These are phyloP conservation scores for Perilla frutescens DNA, from an alignment of 257 asterid species.

Conservation along the genomic window DNA sequence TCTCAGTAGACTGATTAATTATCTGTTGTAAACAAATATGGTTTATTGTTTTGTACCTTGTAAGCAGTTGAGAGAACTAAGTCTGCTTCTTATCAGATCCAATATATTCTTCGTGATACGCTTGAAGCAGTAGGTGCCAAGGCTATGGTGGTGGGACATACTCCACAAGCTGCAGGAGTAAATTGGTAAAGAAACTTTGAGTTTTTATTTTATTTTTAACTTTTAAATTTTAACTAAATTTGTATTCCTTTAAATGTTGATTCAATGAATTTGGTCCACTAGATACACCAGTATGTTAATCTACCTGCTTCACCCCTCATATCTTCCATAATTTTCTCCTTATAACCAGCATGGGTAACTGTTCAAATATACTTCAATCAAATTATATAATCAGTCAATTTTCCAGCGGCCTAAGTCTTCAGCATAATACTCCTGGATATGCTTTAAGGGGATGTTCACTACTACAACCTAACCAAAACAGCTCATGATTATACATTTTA, in stretches of 20 bases:
- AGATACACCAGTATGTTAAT: not conserved
- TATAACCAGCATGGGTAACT: too few species aligned
- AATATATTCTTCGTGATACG: conserved; percentile 75
- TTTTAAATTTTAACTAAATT: not conserved
- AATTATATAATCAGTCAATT: too few species aligned
- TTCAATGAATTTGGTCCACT: too few species aligned
- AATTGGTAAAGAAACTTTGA: conserved; percentile 65
- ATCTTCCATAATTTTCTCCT: too few species aligned
- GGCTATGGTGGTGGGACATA: conserved; percentile 99
- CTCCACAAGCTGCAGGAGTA: conserved; percentile 89
- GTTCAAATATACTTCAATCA: too few species aligned
- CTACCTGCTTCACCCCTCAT: not conserved
- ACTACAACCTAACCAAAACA: too few species aligned
- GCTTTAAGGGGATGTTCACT: too few species aligned
- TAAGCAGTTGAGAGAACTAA: conserved; percentile 17
- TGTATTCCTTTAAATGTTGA: conserved; percentile 1
- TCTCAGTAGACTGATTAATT: not conserved
- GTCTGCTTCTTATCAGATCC: conserved; percentile 57
- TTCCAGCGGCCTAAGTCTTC: too few species aligned
- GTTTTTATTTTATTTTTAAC: not conserved
- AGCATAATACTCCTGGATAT: too few species aligned
- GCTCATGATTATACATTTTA: too few species aligned
- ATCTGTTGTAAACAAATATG: not conserved
- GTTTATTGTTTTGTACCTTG: not conserved
- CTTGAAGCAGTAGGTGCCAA: conserved; percentile 81